phyloP scores from a whole-genome alignment of 805 yeast species.

The Lipomyces sp. region DNA sequence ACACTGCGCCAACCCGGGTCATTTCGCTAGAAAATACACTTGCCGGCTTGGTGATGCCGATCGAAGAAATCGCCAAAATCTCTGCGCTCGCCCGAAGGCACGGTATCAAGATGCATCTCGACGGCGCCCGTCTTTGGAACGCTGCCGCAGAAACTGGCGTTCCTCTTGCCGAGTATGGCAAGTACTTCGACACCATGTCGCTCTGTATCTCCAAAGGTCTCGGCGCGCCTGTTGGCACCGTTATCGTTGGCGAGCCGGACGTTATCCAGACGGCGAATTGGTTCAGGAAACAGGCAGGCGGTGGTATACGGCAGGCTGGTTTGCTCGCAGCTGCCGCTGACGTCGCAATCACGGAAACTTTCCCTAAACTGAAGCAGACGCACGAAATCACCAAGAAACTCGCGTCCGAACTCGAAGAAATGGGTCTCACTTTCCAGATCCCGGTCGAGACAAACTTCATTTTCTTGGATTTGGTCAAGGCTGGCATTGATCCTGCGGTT shows the following conservation, averaged over 20 bases:
- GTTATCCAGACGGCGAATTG: slow-evolving; percentile 76
- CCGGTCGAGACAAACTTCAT: slow-evolving; percentile 88
- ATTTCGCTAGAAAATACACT: slow-evolving; percentile 87
- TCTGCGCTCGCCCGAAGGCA: slow-evolving; percentile 68
- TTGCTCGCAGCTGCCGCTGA: slow-evolving; percentile 78
- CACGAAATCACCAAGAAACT: slow-evolving; percentile 60
- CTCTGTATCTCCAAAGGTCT: slow-evolving; percentile 86
- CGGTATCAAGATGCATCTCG: slow-evolving; percentile 72
- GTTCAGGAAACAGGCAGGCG: slow-evolving; percentile 90
- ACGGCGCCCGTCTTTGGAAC: slow-evolving; percentile 95
- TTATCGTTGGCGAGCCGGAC: slow-evolving; percentile 68
- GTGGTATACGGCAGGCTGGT: slow-evolving; percentile 91
- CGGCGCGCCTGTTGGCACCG: slow-evolving; percentile 93
- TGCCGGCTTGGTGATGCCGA: slow-evolving; percentile 80
- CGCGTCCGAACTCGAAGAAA: slow-evolving; percentile 50
- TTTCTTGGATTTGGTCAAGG: slow-evolving; percentile 60
- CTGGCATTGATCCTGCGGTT: slow-evolving; percentile 60
- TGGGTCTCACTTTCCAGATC: slow-evolving; percentile 64
- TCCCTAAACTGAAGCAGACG: slow-evolving; percentile 54
- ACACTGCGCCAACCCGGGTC: slow-evolving; percentile 84
- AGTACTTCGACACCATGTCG: slow-evolving; percentile 84
- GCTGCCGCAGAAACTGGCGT: slow-evolving; percentile 79
- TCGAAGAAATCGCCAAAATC: slow-evolving; percentile 75
- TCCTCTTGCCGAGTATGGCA: slow-evolving; percentile 70
- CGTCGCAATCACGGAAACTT: slow-evolving; percentile 75